Evolutionary conservation across 129 eudicot genomes (phyloP).

Genomic region (Solidago caesia): DNA sequence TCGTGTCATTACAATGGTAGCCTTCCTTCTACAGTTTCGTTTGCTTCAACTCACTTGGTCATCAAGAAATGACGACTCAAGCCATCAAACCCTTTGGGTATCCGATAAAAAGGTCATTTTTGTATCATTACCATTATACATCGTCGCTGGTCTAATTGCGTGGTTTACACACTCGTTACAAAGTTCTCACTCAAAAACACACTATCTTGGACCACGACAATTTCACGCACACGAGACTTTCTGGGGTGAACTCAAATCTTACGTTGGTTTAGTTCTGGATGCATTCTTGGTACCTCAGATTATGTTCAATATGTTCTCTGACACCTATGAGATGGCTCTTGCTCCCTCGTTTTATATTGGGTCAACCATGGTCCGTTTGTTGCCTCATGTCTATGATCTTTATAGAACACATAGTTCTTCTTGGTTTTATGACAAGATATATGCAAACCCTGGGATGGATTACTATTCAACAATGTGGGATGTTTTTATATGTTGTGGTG

Average conservation of each 20-base stretch:
- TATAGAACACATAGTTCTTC: slow-evolving; percentile 57
- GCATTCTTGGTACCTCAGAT: slow-evolving; percentile 78
- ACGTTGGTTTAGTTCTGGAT: slow-evolving; percentile 72
- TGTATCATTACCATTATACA: slow-evolving; percentile 21
- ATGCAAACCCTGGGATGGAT: slow-evolving; percentile 79
- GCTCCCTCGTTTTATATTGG: slow-evolving; percentile 67
- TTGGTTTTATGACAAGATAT: slow-evolving; percentile 60
- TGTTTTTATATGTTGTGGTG: slow-evolving; percentile 49
- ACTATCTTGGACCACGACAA: background rate
- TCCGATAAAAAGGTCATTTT: slow-evolving; percentile 54
- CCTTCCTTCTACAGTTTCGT: slow-evolving; percentile 75
- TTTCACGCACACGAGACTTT: slow-evolving; percentile 27
- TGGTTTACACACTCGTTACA: slow-evolving; percentile 50
- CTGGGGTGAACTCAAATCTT: slow-evolving; percentile 73
- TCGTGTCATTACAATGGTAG: slow-evolving; percentile 90
- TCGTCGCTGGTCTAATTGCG: slow-evolving; percentile 56
- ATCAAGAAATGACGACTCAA: slow-evolving; percentile 44
- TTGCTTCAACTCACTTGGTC: slow-evolving; percentile 74
- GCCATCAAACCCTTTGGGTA: slow-evolving; percentile 36
- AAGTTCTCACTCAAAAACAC: slow-evolving; percentile 27
- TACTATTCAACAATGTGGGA: slow-evolving; percentile 79
- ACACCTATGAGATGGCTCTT: slow-evolving; percentile 52
- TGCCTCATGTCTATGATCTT: slow-evolving; percentile 85
- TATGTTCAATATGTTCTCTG: slow-evolving; percentile 59
- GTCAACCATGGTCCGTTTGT: slow-evolving; percentile 64